These are phyloP conservation scores for Lactarius akahatsu DNA, from an alignment of 768 basidiomycete species.

Conservation along the genomic window DNA sequence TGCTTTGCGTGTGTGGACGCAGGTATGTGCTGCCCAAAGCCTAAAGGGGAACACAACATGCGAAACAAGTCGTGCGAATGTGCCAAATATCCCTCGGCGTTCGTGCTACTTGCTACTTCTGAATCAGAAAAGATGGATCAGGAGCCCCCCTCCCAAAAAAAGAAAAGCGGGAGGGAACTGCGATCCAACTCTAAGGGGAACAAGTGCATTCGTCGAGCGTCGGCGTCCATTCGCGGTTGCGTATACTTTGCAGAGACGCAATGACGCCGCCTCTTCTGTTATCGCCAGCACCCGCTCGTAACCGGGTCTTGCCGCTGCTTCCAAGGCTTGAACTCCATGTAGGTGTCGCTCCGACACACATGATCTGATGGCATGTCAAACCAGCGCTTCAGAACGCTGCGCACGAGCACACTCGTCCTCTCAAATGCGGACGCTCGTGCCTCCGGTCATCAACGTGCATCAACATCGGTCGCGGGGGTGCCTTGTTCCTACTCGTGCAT, in stretches of 20 bases:
- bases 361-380: slow-evolving; percentile 10
- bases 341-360: slow-evolving; percentile 56
- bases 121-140: slow-evolving; percentile 1
- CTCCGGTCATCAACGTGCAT: slow-evolving; percentile 16
- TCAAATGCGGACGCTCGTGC: neutral
- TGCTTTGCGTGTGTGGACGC: slow-evolving; percentile 31
- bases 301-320: slow-evolving; percentile 20
- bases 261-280: slow-evolving; percentile 34
- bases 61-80: slow-evolving; percentile 42
- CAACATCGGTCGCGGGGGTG: neutral
- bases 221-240: slow-evolving; percentile 54
- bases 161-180: slow-evolving; percentile 6
- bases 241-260: slow-evolving; percentile 46
- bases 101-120: slow-evolving; percentile 73
- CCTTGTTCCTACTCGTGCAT: slow-evolving; percentile 20
- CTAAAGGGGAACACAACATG: too few species aligned
- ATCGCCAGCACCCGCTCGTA: slow-evolving; percentile 1
- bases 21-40: too few species aligned
- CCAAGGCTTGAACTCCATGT: slow-evolving; percentile 48
- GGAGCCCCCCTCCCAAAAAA: neutral
- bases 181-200: neutral
- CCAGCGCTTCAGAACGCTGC: slow-evolving; percentile 7
- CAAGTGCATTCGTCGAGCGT: slow-evolving; percentile 66
- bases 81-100: slow-evolving; percentile 69
- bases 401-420: slow-evolving; percentile 11